Evolutionary conservation across 441 rosid genomes (phyloP), one percentile per base, ranked within the genome.

Genomic region (Bocquillonia castaneifolia): DNA sequence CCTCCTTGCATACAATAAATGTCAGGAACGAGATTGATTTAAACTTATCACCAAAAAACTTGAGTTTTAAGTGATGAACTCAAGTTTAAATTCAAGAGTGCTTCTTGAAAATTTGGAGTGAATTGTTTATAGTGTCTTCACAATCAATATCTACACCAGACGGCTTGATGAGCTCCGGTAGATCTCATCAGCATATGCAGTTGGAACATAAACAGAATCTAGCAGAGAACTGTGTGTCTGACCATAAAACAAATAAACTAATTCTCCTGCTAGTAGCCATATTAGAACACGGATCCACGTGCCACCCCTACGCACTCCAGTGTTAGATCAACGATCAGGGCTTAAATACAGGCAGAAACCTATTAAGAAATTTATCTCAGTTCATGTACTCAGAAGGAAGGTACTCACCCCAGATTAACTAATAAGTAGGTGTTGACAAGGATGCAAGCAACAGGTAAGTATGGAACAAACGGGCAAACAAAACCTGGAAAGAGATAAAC

Each of bases 211-310:
- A 40, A 79, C 72, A 3, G 86, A 77, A 32, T 76, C 74, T 64
- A 25, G 75, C 74, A 89, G 74, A 23, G 76, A 80, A 78, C 92
- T 89, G 76, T 89, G 89, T 1, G 70, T 77, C 59, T 82, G 78
- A 61, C 96, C 91, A 44, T 87, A 89, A 56, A 76, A 80, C 25
- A 83, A 60, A 63, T 89, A 89, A 32, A 89, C 68, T 45, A 82
- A 64, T 71, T 79, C 82, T 54, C 92, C 96, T 45, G 82, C 52
- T 47, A 80, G 44, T 60, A 87, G 77, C 96, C 96, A 87, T 74
- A 85, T 39, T 5, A 86, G 83, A 69, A 87, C 91, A 40, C 91
- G 85, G 58, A 84, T 74, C 96, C 89, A 89, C 62, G 96, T 84
- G 40, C 80, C 88, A n/a, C 59, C 79, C 68, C 92, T 89, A 61